These are phyloP conservation scores for Termitomyces sp. DNA, from an alignment of 768 basidiomycete genomes.

Conservation along the genomic window DNA sequence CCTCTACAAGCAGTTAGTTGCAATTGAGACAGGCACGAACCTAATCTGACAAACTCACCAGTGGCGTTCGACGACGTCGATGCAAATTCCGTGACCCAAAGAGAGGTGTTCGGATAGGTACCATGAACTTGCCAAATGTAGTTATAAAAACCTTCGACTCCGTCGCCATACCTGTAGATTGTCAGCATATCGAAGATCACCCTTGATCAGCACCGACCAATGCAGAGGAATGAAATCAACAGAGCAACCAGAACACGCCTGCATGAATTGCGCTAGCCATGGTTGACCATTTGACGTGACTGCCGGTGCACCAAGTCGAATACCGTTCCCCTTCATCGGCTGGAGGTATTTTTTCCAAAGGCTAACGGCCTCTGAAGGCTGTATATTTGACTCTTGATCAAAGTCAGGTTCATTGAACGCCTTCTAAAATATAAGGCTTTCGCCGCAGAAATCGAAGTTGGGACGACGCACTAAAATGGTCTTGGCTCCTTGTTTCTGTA, in stretches of 20 bases:
- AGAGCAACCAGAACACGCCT: conserved; percentile 43
- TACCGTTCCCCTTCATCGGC: conserved; percentile 43
- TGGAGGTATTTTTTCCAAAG: conserved; percentile 56
- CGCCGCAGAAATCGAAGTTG: neutral
- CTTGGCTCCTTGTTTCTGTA: conserved; percentile 41
- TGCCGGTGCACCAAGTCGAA: conserved; percentile 54
- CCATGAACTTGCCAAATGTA: conserved; percentile 50
- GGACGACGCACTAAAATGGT: conserved; percentile 35
- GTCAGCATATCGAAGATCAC: conserved; percentile 21
- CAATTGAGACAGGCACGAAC: neutral
- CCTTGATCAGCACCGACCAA: conserved; percentile 24
- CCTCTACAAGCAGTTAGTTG: conserved; percentile 24
- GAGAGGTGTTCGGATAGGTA: conserved; percentile 40
- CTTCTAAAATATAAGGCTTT: conserved; percentile 37
- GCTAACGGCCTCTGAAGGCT: conserved; percentile 37
- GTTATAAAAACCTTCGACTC: conserved; percentile 45
- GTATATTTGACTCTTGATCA: conserved; percentile 38
- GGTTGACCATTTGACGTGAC: conserved; percentile 48
- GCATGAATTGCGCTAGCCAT: conserved; percentile 51
- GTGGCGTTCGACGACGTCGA: conserved; percentile 43
- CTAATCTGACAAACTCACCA: conserved; percentile 18
- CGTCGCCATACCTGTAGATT: conserved; percentile 50
- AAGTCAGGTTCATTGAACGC: conserved; percentile 52
- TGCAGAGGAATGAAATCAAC: conserved; percentile 47
- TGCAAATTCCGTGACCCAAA: conserved; percentile 66